Base-by-base conservation (phyloP, 2,329 filamentous ascomycete genomes). In the Fusarium albidum region DNA sequence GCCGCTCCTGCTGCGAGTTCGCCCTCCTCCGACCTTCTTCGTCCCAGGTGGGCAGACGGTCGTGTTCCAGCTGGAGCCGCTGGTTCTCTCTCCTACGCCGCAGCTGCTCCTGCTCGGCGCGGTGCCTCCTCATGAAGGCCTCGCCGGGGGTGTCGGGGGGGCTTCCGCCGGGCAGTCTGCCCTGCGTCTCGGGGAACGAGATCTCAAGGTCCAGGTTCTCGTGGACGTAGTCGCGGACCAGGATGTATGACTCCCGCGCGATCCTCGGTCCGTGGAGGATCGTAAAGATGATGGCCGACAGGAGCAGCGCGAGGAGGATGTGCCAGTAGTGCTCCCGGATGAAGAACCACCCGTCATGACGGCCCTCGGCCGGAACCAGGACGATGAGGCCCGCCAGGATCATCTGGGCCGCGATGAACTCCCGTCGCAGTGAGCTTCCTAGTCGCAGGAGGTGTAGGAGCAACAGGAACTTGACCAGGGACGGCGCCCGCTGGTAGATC, bases 131-230 rank as follows among this genome's bases (percentile, higher is more conserved):
- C 33, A 55, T 43, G 40, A 43, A 51, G 14, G 11, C 31, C 26
- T 61, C 57, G n/a, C 49, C 45, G 9, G 45, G 31, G 18, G 57
- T 43, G 28, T 39, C n/a, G 2, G 17, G 15, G 10, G 42, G 49
- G 14, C 42, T 31, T 6, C n/a, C 34, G n/a, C 39, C n/a, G 7
- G 27, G 13, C 11, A 32, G 32, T 43, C 27, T 29, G n/a, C 21
- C 39, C n/a, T 25, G 18, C 12, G 37, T 12, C 14, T 35, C 39
- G 9, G 42, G 42, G 15, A 45, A 55, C 18, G 18, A 7, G 48
- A 50, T 41, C 1, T 48, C 42, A 3, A 32, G 7, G 28, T 58
- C 49, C 39, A 50, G 27, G 17, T 14, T 35, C 7, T 43, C 17
- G 32, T 46, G 21, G 14, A 44, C 8, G 12, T 45, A 49, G 51